Evolutionary conservation across 2,329 filamentous ascomycete species (phyloP), one percentile per base, ranked within the genome.

Genomic region (Sclerotinia spermophila): DNA sequence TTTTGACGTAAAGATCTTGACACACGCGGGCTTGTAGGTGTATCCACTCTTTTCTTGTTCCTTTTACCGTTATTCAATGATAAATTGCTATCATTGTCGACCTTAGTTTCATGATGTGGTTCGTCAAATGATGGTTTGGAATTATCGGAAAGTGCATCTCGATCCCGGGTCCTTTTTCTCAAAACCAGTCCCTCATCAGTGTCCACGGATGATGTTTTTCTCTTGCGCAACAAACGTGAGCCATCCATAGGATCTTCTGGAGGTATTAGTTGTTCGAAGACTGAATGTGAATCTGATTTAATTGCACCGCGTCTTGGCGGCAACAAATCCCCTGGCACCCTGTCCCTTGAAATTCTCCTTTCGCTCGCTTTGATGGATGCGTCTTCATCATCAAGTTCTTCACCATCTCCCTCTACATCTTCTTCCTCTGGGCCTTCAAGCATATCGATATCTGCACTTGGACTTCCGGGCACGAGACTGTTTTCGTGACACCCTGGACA

Each of bases 141-240:
- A 35, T 76, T 70, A 33, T 62, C 70, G 30, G 74, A 75, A 48
- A 67, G 73, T 44, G 51, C 64, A 69, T 74, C 72, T 72, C 76
- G 74, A 42, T 77, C 74, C 40, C 76, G 71, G 67, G 72, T 76
- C 69, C 88, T 83, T 78, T 87, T 90, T 72, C 86, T 85, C 0
- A 84, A 82, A 71, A 83, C 81, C 24, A 73, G 72, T 65, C 83
- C 82, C 74, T 91, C 85, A 73, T 92, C 84, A 73, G 82, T 83
- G 64, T 90, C 89, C 21, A 76, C 84, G 4, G 92, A 91, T 1
- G 92, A 93, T 27, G 92, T 90, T 80, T 95, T 97, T 68, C 94
- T 89, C 81, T 97, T 97, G 72, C 94, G 87, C 72, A 97, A 82
- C 44, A 92, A 87, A 68, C 93, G 90, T 13, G 92, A 90, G 60